Evolutionary conservation across 495 filamentous ascomycete genomes (phyloP).

Genomic region (Amorphotheca resinae): DNA sequence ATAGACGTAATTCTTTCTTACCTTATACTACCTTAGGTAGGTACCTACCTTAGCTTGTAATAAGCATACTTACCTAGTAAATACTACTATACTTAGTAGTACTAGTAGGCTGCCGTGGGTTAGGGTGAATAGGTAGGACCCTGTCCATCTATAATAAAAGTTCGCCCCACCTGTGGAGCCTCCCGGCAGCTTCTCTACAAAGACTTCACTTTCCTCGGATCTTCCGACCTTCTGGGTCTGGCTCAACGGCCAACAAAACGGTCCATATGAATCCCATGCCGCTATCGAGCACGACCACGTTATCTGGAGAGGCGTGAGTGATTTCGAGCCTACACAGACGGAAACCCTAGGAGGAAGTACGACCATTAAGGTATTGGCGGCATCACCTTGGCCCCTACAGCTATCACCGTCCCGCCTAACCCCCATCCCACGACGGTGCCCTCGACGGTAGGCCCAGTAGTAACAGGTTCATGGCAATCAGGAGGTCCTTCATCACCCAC

Average conservation of each 20-base stretch:
- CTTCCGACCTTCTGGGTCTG: background rate
- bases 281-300: background rate
- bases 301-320: background rate
- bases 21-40: too few relatives aligned
- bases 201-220: background rate
- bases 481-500: background rate
- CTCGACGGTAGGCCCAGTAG: background rate
- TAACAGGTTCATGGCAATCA: background rate
- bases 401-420: background rate
- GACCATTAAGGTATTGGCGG: background rate
- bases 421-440: background rate
- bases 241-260: background rate
- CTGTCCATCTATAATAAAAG: too few relatives aligned
- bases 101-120: too few relatives aligned
- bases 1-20: too few relatives aligned
- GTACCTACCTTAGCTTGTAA: too few relatives aligned
- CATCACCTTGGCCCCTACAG: background rate
- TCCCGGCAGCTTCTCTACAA: background rate
- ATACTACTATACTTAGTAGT: too few relatives aligned
- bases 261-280: background rate
- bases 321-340: background rate
- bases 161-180: too few relatives aligned
- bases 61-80: too few relatives aligned
- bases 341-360: background rate
- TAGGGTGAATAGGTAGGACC: too few relatives aligned